Percentiles rank a stretch among this genome's conserved stretches.
These are phyloP conservation scores for Amanita exitialis DNA, from an alignment of 768 basidiomycete genomes.

Conservation along the genomic window DNA sequence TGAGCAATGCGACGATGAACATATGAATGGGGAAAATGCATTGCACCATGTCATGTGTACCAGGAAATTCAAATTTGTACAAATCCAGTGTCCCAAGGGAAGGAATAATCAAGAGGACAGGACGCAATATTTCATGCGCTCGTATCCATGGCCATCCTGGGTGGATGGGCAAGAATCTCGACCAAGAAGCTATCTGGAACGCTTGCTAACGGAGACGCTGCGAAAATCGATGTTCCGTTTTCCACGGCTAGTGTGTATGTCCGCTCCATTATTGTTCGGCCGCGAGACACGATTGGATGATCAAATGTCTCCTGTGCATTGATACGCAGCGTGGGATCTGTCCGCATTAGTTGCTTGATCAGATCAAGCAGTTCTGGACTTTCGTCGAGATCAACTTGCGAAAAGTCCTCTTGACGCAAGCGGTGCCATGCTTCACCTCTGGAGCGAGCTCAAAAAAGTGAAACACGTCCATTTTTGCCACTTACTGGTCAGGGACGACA, in stretches of 20 bases:
- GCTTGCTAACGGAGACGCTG: slow-evolving; percentile 50
- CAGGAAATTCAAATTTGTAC: slow-evolving; percentile 1
- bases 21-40: neutral
- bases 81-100: slow-evolving; percentile 9
- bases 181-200: slow-evolving; percentile 56
- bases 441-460: slow-evolving; percentile 12
- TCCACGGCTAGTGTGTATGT: slow-evolving; percentile 24
- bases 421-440: slow-evolving; percentile 95
- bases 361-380: slow-evolving; percentile 60
- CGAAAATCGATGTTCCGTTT: slow-evolving; percentile 33
- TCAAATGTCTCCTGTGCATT: slow-evolving; percentile 43
- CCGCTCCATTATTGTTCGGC: slow-evolving; percentile 53
- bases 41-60: neutral
- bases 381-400: slow-evolving; percentile 63
- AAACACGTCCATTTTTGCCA: slow-evolving; percentile 17
- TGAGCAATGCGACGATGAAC: slow-evolving; percentile 7
- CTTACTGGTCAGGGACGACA: slow-evolving; percentile 93
- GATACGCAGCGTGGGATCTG: slow-evolving; percentile 52
- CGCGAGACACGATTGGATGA: slow-evolving; percentile 56
- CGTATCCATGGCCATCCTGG: slow-evolving; percentile 16
- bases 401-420: slow-evolving; percentile 84
- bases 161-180: slow-evolving; percentile 36
- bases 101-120: slow-evolving; percentile 14
- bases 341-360: slow-evolving; percentile 71
- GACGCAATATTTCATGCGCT: slow-evolving; percentile 10